phyloP scores from a whole-genome alignment of 2,329 filamentous ascomycete genomes.

The Talaromyces sp. region DNA sequence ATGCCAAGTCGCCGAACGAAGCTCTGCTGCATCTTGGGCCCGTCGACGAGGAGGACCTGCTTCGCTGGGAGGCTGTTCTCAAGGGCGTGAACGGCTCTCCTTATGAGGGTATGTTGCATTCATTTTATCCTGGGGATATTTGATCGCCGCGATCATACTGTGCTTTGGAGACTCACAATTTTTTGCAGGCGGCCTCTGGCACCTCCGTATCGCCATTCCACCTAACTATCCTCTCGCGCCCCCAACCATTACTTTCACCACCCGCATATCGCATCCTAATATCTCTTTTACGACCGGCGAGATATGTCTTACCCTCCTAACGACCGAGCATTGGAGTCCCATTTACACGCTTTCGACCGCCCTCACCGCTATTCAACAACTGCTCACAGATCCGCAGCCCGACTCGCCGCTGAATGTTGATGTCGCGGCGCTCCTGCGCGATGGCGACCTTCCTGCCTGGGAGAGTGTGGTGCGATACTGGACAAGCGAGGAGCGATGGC shows the following conservation, averaged over 20 bases:
- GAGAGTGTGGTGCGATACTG: conserved; percentile 52
- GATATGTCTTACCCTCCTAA: conserved; percentile 89
- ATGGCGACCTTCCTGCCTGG: conserved; percentile 48
- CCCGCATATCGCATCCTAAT: conserved; percentile 83
- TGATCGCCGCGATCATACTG: neutral
- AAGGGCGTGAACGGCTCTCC: conserved; percentile 61
- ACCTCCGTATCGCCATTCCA: conserved; percentile 76
- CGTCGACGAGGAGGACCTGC: conserved; percentile 58
- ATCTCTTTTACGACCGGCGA: conserved; percentile 74
- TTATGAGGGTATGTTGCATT: conserved; percentile 58
- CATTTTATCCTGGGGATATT: neutral
- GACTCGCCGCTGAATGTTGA: conserved; percentile 55
- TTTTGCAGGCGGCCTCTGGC: conserved; percentile 84
- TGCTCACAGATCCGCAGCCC: conserved; percentile 48
- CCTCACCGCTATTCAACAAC: conserved; percentile 50
- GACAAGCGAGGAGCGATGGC: conserved; percentile 51
- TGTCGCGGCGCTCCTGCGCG: conserved; percentile 49
- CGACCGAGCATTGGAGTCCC: conserved; percentile 74
- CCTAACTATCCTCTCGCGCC: conserved; percentile 75
- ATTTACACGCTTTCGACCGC: conserved; percentile 72
- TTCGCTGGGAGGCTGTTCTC: conserved; percentile 63
- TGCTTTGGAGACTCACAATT: no score
- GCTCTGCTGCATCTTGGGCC: conserved; percentile 61
- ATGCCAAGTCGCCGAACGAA: conserved; percentile 59
- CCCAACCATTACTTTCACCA: conserved; percentile 79